Conservation (phyloP, 257 asterid genomes). For the Nicotiana otophora region DNA sequence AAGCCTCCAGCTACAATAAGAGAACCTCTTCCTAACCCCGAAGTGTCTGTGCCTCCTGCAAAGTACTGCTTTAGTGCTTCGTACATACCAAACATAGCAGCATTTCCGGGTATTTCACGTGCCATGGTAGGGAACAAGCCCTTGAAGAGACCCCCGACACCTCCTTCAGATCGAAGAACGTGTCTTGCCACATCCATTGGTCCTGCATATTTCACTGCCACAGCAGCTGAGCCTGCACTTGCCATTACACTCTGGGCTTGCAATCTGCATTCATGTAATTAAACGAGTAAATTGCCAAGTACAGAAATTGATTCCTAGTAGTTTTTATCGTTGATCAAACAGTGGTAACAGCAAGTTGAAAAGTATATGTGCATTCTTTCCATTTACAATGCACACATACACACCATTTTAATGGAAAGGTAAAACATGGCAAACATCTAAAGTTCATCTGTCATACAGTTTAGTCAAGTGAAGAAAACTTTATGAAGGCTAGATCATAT, state of each 20-base stretch:
- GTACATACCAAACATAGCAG: conserved; percentile 78
- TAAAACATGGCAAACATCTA: background rate
- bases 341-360: background rate
- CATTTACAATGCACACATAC: background rate
- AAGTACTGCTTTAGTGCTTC: conserved; percentile 66
- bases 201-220: conserved; percentile 58
- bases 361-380: background rate
- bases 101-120: conserved; percentile 84
- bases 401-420: background rate
- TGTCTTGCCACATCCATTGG: conserved; percentile 85
- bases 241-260: conserved; percentile 78
- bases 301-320: background rate
- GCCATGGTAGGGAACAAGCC: conserved; percentile 71
- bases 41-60: conserved; percentile 69
- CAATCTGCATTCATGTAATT: conserved; percentile 37
- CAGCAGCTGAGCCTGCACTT: conserved; percentile 30
- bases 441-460: background rate
- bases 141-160: conserved; percentile 63
- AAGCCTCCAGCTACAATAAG: conserved; percentile 65
- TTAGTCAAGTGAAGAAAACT: background rate
- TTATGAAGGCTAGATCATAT: background rate
- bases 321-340: background rate
- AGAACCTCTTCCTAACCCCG: conserved; percentile 60
- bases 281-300: background rate
- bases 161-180: conserved; percentile 60